Percentiles rank a stretch among this genome's conserved stretches.
phyloP scores from a whole-genome alignment of 768 basidiomycete genomes.

The Boletus insuetus region DNA sequence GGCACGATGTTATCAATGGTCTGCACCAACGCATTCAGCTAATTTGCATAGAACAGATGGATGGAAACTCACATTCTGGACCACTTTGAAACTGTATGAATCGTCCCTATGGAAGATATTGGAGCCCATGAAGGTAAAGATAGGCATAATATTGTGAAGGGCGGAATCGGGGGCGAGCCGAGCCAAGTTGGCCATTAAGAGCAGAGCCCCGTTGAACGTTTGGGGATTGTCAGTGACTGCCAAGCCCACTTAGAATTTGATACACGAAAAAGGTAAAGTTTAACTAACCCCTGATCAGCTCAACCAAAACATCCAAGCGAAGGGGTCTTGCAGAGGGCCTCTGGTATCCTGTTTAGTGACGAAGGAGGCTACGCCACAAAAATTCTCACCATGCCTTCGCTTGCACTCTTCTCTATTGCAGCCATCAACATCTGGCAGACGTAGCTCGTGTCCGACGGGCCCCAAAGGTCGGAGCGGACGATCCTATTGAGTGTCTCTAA shows the following conservation, averaged over 20 bases:
- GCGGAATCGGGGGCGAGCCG: conserved; percentile 87
- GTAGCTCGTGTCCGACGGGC: conserved; percentile 69
- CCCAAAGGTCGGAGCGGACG: conserved; percentile 50
- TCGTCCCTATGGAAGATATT: conserved; percentile 97
- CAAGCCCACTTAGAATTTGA: neutral
- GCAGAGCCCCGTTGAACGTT: conserved; percentile 88
- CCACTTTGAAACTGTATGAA: conserved; percentile 90
- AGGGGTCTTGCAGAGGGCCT: conserved; percentile 57
- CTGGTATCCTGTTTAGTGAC: conserved; percentile 32
- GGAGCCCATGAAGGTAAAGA: conserved; percentile 99
- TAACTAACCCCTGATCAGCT: conserved; percentile 70
- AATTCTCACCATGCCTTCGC: conserved; percentile 49
- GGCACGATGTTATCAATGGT: conserved; percentile 94
- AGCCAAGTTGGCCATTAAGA: conserved; percentile 83
- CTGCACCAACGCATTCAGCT: conserved; percentile 36
- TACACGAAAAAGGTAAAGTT: neutral
- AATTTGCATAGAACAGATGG: neutral
- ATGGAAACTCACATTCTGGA: conserved; percentile 67
- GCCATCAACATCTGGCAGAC: conserved; percentile 83
- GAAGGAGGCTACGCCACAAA: neutral
- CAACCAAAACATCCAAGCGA: conserved; percentile 82
- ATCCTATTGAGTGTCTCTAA: conserved; percentile 72
- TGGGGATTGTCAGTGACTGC: conserved; percentile 88
- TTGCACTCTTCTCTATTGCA: conserved; percentile 66
- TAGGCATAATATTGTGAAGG: conserved; percentile 93